phyloP scores from a whole-genome alignment of 2,329 filamentous ascomycete species.

The Sporothrix variecibatus region DNA sequence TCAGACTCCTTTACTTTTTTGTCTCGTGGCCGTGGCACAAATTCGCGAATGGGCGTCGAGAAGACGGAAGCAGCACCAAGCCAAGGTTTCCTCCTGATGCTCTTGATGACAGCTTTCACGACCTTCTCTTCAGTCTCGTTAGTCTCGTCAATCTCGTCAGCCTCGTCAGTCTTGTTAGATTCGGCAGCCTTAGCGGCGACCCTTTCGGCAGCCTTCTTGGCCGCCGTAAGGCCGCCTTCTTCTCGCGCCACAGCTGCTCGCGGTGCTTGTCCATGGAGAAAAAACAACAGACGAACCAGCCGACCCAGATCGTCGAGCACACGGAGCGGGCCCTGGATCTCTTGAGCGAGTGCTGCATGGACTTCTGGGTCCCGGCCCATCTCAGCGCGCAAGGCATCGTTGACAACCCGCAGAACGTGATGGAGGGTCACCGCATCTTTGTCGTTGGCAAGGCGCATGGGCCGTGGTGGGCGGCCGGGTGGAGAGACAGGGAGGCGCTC shows the following conservation, averaged over 20 bases:
- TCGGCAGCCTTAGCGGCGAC: not conserved
- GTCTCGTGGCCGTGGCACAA: not conserved
- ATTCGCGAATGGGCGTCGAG: not conserved
- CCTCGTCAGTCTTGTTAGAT: not conserved
- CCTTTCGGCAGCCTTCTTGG: not conserved
- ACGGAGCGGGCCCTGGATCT: not conserved
- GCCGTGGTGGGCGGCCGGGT: not conserved
- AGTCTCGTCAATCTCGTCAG: not conserved
- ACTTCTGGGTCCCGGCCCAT: slow-evolving; percentile 9
- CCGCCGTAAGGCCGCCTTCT: not conserved
- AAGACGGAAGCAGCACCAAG: not conserved
- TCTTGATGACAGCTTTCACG: not conserved
- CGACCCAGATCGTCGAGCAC: not conserved
- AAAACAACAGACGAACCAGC: not conserved
- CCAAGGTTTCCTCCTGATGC: not conserved
- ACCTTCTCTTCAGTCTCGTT: too few relatives aligned
- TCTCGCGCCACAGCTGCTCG: not conserved
- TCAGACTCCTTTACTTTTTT: not conserved
- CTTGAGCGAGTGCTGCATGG: not conserved
- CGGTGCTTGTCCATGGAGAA: slow-evolving; percentile 9
- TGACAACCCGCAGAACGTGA: not conserved
- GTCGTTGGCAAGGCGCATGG: not conserved
- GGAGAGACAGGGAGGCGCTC: not conserved
- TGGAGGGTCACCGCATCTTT: not conserved
- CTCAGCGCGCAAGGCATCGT: not conserved